A percentile compares a stretch with the other conserved stretches of the same genome.
Conservation (phyloP, 2,329 filamentous ascomycete species). For the Diaporthe longicolla region DNA sequence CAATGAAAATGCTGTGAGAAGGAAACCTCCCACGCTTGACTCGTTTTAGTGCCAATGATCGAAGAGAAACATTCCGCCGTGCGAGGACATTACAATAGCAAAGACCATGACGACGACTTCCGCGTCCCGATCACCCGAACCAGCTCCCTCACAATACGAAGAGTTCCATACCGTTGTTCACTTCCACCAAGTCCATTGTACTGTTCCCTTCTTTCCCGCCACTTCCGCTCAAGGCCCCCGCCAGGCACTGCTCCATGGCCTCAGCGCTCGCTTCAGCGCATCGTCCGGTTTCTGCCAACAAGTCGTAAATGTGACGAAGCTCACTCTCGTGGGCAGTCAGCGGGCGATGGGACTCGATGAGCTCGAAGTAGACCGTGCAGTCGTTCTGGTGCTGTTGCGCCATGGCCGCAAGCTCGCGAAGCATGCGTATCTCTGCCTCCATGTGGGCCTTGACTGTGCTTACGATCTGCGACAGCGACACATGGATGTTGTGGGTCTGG, state of each 20-base stretch:
- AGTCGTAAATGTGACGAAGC: neutral
- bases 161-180: neutral
- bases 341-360: neutral
- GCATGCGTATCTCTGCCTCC: neutral
- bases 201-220: neutral
- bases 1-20: neutral
- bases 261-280: neutral
- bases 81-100: neutral
- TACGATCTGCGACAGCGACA: neutral
- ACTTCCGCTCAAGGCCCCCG: neutral
- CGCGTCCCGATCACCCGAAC: neutral
- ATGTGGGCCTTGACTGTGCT: neutral
- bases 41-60: neutral
- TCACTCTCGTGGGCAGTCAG: neutral
- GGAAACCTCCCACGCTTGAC: neutral
- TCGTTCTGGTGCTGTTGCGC: neutral
- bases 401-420: neutral
- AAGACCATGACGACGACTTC: neutral
- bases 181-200: neutral
- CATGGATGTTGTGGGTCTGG: neutral
- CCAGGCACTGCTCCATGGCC: neutral
- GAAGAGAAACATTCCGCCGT: neutral
- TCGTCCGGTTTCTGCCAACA: neutral
- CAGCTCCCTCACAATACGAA: neutral
- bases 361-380: neutral